A percentile compares a stretch with the other conserved stretches of the same genome.
These are phyloP conservation scores for Lipomyces starkeyi DNA, from an alignment of 805 yeast species.

Conservation along the genomic window DNA sequence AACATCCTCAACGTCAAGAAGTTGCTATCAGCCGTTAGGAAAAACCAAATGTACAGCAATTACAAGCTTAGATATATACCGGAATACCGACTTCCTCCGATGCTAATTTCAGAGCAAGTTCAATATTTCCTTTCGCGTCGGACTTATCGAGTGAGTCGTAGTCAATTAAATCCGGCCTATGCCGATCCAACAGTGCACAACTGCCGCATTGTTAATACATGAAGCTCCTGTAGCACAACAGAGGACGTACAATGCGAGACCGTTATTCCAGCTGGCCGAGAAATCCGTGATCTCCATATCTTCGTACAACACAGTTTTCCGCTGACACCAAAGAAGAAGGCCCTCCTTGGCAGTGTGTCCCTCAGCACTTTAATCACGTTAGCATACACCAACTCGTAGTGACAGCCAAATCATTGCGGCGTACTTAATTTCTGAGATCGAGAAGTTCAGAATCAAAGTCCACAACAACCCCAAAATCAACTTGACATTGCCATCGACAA, in stretches of 20 bases:
- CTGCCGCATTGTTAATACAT: slow-evolving; percentile 12
- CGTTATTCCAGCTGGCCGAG: slow-evolving; percentile 60
- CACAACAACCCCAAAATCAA: slow-evolving; percentile 89
- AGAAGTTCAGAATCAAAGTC: slow-evolving; percentile 53
- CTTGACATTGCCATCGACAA: slow-evolving; percentile 92
- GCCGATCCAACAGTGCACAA: slow-evolving; percentile 53
- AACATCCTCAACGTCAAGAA: slow-evolving; percentile 63
- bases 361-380: slow-evolving; percentile 42
- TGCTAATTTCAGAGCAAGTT: slow-evolving; percentile 52
- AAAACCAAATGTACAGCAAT: neutral
- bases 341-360: slow-evolving; percentile 53
- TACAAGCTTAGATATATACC: slow-evolving; percentile 15
- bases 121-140: slow-evolving; percentile 46
- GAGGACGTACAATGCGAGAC: slow-evolving; percentile 50
- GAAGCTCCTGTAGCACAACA: neutral
- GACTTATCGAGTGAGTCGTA: slow-evolving; percentile 44
- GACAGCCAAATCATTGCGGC: slow-evolving; percentile 3
- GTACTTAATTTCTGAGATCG: slow-evolving; percentile 48
- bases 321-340: slow-evolving; percentile 61
- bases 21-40: slow-evolving; percentile 37
- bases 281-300: slow-evolving; percentile 56
- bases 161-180: slow-evolving; percentile 52
- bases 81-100: slow-evolving; percentile 56
- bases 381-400: neutral
- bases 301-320: slow-evolving; percentile 49